Evolutionary conservation across 2,329 filamentous ascomycete genomes (phyloP).

Genomic region (Xylaria hypoxylon): DNA sequence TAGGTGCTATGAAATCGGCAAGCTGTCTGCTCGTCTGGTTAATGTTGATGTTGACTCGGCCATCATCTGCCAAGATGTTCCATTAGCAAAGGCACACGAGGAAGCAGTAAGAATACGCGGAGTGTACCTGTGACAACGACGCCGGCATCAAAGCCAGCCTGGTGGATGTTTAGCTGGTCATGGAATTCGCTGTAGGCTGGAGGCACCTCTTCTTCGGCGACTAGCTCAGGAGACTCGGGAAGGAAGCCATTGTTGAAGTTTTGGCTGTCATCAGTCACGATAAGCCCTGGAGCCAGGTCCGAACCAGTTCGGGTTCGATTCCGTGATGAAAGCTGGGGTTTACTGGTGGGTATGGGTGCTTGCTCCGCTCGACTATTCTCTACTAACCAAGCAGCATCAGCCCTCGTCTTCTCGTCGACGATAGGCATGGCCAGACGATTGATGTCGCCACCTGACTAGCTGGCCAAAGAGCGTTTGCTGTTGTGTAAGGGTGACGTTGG

Average conservation of each 20-base stretch:
- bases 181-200: conserved; percentile 70
- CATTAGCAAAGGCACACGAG: conserved; percentile 25
- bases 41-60: conserved; percentile 83
- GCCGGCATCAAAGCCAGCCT: conserved; percentile 72
- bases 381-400: neutral
- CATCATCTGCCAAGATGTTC: conserved; percentile 67
- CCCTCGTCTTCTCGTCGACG: conserved; percentile 27
- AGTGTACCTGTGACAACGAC: conserved; percentile 66
- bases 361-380: conserved; percentile 22
- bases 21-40: conserved; percentile 75
- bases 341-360: conserved; percentile 25
- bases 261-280: conserved; percentile 52
- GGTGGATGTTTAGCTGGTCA: conserved; percentile 68
- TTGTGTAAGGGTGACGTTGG: neutral
- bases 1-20: conserved; percentile 74
- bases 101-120: neutral
- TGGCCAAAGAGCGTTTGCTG: neutral
- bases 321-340: conserved; percentile 10
- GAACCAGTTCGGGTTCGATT: conserved; percentile 30
- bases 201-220: conserved; percentile 57
- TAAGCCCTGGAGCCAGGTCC: conserved; percentile 48
- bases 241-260: conserved; percentile 50
- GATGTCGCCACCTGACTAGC: neutral
- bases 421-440: conserved; percentile 24
- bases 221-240: conserved; percentile 55